Base-by-base conservation (phyloP, 768 basidiomycete species). In the Mycena olivaceomarginata region DNA sequence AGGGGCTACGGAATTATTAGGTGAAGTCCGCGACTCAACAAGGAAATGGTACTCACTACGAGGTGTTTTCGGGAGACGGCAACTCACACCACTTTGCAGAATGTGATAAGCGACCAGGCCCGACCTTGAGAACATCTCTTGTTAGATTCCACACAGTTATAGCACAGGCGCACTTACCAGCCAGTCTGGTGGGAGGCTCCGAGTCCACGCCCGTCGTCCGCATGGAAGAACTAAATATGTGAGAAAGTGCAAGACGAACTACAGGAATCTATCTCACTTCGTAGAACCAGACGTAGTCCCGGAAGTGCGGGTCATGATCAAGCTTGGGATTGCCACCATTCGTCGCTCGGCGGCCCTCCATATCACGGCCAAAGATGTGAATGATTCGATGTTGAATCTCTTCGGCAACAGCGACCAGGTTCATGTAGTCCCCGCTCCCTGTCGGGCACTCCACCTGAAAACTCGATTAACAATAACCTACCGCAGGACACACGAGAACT, bases 361-460 rank as follows among this genome's bases (percentile, higher is more conserved):
- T 85, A 83, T 99, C 98, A 39, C 97, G 93, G n/a, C 96, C 94
- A 82, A 99, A 99, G 81, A 99, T 97, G 85, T 99, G 97, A 72
- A 99, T 99, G 77, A 99, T 93, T n/a, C 98, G 94, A 83, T 99
- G 98, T 85, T 99, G 98, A 72, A 99, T 97, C 85, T 99, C 98
- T 82, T 99, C 98, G 7, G 98, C 97, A 22, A 98, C 97, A 74
- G 92, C 91, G 12, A 94, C 96, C 10, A 99, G 92, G 83, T 97
- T 96, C 97, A 99, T 99, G 85, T 94, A 97, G 80, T 98, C 98
- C n/a, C 98, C 98, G 77, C 94, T 96, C 39, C 97, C 97, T 0
- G 97, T 97, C 6, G 98, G 98, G 82, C 98, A 99, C 85, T 99
- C 98, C 40, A 98, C 94, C 89, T 92, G 69, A 9, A 67, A 63